phyloP scores from a whole-genome alignment of 2,329 filamentous ascomycete genomes.

The Calonectria hongkongensis region DNA sequence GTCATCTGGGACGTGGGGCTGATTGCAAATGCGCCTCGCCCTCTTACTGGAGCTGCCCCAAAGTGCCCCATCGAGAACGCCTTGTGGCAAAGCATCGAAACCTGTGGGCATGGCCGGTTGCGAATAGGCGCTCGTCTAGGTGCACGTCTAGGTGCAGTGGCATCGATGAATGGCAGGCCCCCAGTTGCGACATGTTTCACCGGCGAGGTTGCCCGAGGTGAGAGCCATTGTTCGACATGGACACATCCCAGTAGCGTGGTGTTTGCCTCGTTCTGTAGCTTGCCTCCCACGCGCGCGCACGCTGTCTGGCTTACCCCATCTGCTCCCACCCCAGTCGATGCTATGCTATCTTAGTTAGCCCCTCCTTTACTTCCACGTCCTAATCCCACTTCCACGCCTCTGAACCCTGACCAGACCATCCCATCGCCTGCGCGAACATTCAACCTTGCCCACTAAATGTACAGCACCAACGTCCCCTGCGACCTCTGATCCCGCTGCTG shows the following conservation, averaged over 20 bases:
- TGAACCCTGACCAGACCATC: constrained; percentile 29
- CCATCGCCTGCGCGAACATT: constrained; percentile 8
- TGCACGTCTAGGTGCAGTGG: neutral
- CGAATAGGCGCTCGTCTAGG: constrained; percentile 8
- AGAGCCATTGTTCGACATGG: constrained; percentile 9
- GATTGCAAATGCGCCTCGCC: constrained; percentile 53
- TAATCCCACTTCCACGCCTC: constrained; percentile 33
- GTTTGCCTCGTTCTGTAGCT: constrained; percentile 13
- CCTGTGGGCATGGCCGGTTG: constrained; percentile 35
- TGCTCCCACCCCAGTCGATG: constrained; percentile 21
- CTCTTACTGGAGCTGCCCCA: constrained; percentile 34
- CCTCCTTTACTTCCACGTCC: constrained; percentile 18
- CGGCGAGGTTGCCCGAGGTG: constrained; percentile 12
- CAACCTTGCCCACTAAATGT: constrained; percentile 26
- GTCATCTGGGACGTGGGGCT: constrained; percentile 50
- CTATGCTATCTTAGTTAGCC: constrained; percentile 24
- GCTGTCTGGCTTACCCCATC: constrained; percentile 28
- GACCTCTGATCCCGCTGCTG: constrained; percentile 32
- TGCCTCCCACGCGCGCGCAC: neutral
- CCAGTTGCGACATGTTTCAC: constrained; percentile 18
- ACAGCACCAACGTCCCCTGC: constrained; percentile 8
- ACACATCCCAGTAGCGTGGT: constrained; percentile 3
- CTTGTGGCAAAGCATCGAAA: constrained; percentile 46
- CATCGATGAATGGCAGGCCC: constrained; percentile 29
- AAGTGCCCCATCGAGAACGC: constrained; percentile 52